Evolutionary conservation across 2,329 filamentous ascomycete genomes (phyloP), one percentile per base, ranked within the genome.

Genomic region (Fusarium guadeloupense): DNA sequence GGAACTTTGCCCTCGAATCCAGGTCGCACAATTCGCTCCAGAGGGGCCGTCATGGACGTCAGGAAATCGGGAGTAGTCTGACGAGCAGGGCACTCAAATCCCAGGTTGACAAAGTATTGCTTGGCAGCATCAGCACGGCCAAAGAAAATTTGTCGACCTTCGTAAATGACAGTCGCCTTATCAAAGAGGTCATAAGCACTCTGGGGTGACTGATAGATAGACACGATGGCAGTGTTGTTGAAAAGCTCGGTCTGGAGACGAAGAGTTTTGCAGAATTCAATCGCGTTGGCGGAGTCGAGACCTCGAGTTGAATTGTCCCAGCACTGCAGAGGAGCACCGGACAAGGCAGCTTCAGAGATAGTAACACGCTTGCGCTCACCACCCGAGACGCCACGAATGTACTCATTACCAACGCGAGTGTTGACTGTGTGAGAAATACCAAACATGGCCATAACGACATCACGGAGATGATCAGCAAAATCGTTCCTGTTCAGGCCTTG

Each of bases 391-490:
- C 89, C 89, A 54, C 89, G 87, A 25, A 92, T 79, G 71, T 86
- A 92, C 74, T 92, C 89, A 75, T 92, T 91, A 42, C 89, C 89
- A 19, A 92, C 89, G 14, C 83, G 81, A 4, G 89, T 92, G 76
- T 92, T 88, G 71, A 88, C 73, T 1, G 89, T 92, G 75, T 92
- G 89, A 13, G 83, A 83, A 63, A 92, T 90, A 60, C 89, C 89
- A 61, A 89, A 91, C 76, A 89, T 86, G 66, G 89, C 88, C 89
- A 91, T 90, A 60, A 89, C 83, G 37, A 91, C 87, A 72, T 92
- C 88, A 26, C 88, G 83, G 62, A 90, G 77, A 62, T 90, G 87
- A 64, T 83, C 79, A 25, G 87, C 82, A 59, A 85, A 90, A 9
- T 78, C 76, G 45, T 78, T 74, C 59, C 77, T 78, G 62, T 78